Base-by-base conservation (phyloP, 345 rosid genomes). In the Aethionema arabicum region DNA sequence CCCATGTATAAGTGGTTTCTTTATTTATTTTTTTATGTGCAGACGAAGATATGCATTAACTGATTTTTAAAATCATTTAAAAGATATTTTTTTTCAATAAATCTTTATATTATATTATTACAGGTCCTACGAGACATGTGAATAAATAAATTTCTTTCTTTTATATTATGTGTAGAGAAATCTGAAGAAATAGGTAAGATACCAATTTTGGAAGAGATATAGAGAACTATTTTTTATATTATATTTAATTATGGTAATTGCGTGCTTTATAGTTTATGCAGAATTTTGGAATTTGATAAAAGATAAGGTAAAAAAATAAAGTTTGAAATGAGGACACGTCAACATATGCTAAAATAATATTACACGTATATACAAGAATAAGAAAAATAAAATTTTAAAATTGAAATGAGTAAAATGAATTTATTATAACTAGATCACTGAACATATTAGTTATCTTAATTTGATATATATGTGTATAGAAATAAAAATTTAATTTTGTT, bases 1-100 rank as follows among this genome's bases (percentile, higher is more conserved):
- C n/a, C n/a, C n/a, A n/a, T n/a, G n/a, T n/a, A n/a, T n/a, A n/a
- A 31, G 35, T 44, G 41, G 64, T 57, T 56, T 66, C 36, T 57
- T 37, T 65, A 27, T 60, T 37, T 46, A 53, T 46, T 21, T 21
- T 21, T 1, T 21, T 1, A 40, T 61, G 67, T 54, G 54, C 15
- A 38, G 37, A 45, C 37, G 37, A 68, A 60, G 66, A 60, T 52
- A 68, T 45, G 61, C 60, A 52, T 67, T 67, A 32, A 47, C 15
- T 65, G 38, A 41, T 16, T 32, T 8, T 16, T 11, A 16, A 64
- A n/a, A 21, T 21, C 33, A 37, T 52, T 52, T 15, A 8, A 27
- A 46, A 65, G 55, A 6, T 59, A 11, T 12, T 48, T 63, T 47
- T 12, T 48, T 63, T 47, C 50, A 29, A 11, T 35, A 40, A 32